Base-by-base conservation (phyloP, 108 stramenopile species). In the Skeletonema menzelii region DNA sequence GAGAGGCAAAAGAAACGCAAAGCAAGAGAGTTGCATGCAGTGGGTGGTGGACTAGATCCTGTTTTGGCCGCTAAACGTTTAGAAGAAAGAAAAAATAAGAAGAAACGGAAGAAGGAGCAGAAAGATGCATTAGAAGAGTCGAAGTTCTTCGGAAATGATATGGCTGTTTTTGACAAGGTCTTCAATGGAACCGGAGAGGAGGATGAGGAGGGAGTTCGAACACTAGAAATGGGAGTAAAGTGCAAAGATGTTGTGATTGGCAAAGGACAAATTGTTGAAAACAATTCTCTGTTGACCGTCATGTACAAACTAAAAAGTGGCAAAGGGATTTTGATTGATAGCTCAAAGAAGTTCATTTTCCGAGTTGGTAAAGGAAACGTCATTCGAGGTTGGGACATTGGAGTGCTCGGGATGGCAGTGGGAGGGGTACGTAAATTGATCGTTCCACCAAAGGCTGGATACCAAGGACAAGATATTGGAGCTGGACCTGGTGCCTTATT, bases 311-410 rank as follows among this genome's bases (percentile, higher is more conserved):
- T 84, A 4, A 69, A 70, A 44, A 47, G 62, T 46, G 56, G 67
- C 28, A 56, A 34, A 14, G 83, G 83, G 14, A 83, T 80, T 32
- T 49, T 87, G 17, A 44, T 87, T 27, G 86, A 87, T 62, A 67
- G 76, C 2, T 59, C 60, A 56, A 66, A 75, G 24, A 79, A 80
- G 12, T 85, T 87, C 65, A 19, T 47, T 11, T 87, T 87, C 63
- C 64, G 74, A 8, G 32, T 81, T 7, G 87, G 87, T 38, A 65
- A 67, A 53, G 87, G 87, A 10, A 84, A 87, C 31, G 87, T 87
- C 17, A 85, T 87, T 7, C 37, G 72, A 19, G 93, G 91, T 8
- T 94, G 93, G 93, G 93, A 94, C 42, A 74, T 91, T 27, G 85
- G 88, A 11, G 42, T 90, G 8, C 35, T 59, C 24, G 87, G 88